These are phyloP conservation scores for Clonostachys solani DNA, from an alignment of 2,329 filamentous ascomycete genomes.

Conservation along the genomic window DNA sequence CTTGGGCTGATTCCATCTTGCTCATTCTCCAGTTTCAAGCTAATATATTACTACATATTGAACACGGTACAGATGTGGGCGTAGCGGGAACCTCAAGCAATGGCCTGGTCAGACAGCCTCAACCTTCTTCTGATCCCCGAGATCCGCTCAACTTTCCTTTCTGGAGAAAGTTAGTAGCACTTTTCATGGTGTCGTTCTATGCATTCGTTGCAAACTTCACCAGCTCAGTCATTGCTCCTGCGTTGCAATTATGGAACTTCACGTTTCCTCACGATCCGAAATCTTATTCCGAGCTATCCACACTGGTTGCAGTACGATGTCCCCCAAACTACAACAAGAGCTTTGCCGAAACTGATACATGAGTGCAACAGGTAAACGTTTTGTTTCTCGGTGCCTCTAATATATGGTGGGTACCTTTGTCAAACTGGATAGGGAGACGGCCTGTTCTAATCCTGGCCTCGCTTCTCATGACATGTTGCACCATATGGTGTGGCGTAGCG, in stretches of 20 bases:
- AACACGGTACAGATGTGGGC: too few relatives aligned
- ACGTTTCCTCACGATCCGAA: conserved; percentile 17
- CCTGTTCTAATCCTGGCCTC: conserved; percentile 21
- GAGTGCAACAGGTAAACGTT: conserved; percentile 18
- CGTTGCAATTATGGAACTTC: conserved; percentile 20
- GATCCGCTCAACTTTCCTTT: conserved; percentile 27
- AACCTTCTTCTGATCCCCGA: conserved; percentile 16
- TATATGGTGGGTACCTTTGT: conserved; percentile 27
- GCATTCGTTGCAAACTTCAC: conserved; percentile 26
- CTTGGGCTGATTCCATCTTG: too few relatives aligned
- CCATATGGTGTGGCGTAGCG: conserved; percentile 17
- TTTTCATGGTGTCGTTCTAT: conserved; percentile 20
- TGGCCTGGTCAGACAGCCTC: background rate
- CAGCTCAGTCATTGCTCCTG: conserved; percentile 22
- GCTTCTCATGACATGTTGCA: conserved; percentile 15
- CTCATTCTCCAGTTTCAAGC: too few relatives aligned
- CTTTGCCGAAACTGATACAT: background rate
- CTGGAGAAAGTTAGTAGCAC: conserved; percentile 21
- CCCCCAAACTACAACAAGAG: background rate
- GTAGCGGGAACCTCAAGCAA: too few relatives aligned
- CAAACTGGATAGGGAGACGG: conserved; percentile 25
- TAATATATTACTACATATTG: too few relatives aligned
- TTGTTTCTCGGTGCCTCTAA: conserved; percentile 25
- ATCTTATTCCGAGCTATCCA: conserved; percentile 15
- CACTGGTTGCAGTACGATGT: conserved; percentile 19